A percentile compares a stretch with the other conserved stretches of the same genome.
Evolutionary conservation across 306 rosid genomes (phyloP).

Genomic region (Inga laurina): DNA sequence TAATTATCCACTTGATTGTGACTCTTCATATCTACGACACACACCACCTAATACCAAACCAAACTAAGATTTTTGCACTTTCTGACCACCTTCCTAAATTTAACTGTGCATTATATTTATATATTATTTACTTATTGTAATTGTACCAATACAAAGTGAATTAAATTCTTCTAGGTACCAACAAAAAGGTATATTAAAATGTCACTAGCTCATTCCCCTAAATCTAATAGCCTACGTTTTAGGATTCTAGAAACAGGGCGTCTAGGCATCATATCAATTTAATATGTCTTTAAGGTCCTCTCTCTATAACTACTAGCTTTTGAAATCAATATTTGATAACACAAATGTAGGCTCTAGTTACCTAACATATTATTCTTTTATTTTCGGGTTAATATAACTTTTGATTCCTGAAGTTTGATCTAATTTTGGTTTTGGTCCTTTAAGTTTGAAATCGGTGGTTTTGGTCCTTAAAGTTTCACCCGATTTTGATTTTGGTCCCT

Average conservation of each 20-base stretch:
- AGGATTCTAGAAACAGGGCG: not conserved
- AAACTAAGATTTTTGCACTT: conserved; percentile 23
- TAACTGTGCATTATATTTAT: not conserved
- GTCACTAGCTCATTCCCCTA: not conserved
- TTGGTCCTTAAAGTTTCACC: too few relatives aligned
- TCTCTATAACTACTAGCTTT: not conserved
- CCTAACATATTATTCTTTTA: not conserved
- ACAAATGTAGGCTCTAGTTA: not conserved
- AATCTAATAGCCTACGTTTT: not conserved
- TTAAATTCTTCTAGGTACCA: not conserved
- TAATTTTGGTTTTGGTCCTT: too few relatives aligned
- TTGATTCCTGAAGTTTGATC: too few relatives aligned
- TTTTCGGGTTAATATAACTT: not conserved
- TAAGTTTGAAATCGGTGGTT: too few relatives aligned
- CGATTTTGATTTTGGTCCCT: too few relatives aligned
- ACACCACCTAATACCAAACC: conserved; percentile 13
- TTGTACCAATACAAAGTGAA: not conserved
- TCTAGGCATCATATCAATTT: not conserved
- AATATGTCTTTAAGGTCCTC: not conserved
- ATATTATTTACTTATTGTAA: not conserved
- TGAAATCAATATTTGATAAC: not conserved
- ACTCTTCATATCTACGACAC: conserved; percentile 12
- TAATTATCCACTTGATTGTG: conserved; percentile 6
- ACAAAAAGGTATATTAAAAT: not conserved
- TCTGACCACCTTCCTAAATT: conserved; percentile 37